Evolutionary conservation across 2,329 filamentous ascomycete genomes (phyloP), one percentile per base, ranked within the genome.

Genomic region (Alternaria alternata): DNA sequence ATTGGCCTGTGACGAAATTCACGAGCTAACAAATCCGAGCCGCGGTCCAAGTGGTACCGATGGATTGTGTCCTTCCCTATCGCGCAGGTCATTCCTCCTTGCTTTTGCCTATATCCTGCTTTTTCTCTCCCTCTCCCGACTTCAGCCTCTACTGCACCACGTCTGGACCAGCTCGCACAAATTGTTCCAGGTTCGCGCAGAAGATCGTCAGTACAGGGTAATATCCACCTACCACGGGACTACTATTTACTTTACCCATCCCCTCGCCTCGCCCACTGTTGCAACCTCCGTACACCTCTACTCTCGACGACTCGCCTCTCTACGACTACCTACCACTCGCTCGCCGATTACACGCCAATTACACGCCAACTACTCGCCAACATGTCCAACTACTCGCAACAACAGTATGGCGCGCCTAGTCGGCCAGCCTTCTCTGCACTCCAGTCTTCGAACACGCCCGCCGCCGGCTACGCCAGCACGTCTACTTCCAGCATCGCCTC

Each of bases 381-480:
- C 53, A 71, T 74, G 68, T 65, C 74, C 28, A 65, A 66, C 51
- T 57, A 51, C 26, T 51, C 59, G n/a, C 63, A 69, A 65, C 66
- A 67, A 47, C 57, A 62, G 49, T 68, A 70, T 46, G 53, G 60
- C 43, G 59, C 62, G 12, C 43, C 67, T 43, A 53, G 70, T 46
- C 70, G 73, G 24, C 76, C 75, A 62, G 73, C 71, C 71, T 79
- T 75, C 59, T 76, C 66, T 70, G 74, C 67, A 68, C 74, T 70
- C 70, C 79, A 75, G 59, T 64, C 75, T 51, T 69, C 78, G 14
- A 66, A 56, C 58, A 62, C 62, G 54, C 63, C 66, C 18, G 59
- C 66, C 52, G 71, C 71, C 53, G 79, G 75, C 72, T 81, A 79
- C 58, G 80, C 75, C 72, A 82, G 80, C 68, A 75, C 79, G 32